Conservation (phyloP, 2,329 filamentous ascomycete species). For the Macrophomina tecta region DNA sequence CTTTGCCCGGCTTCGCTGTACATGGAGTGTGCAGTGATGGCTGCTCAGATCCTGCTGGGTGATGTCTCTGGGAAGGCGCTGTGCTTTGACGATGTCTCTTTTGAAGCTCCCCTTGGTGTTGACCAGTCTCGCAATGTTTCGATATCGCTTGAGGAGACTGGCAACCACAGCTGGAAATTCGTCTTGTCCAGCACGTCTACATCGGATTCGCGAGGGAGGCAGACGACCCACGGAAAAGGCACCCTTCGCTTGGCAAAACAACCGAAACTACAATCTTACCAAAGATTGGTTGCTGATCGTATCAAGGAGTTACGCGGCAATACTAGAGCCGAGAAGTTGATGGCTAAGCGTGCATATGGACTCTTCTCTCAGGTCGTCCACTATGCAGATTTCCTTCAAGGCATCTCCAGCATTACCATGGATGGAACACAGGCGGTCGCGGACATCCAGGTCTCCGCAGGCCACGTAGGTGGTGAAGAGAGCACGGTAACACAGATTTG, state of each 20-base stretch:
- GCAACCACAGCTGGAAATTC: background rate
- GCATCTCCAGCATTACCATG: constrained; percentile 31
- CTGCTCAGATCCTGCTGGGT: constrained; percentile 10
- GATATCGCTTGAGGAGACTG: background rate
- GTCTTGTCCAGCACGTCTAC: background rate
- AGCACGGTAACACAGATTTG: constrained; percentile 29
- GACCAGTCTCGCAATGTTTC: background rate
- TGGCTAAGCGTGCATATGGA: constrained; percentile 31
- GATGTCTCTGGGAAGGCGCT: background rate
- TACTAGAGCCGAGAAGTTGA: constrained; percentile 29
- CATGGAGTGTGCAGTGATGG: constrained; percentile 34
- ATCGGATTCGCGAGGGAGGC: background rate
- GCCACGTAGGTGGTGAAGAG: constrained; percentile 30
- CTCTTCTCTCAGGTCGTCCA: constrained; percentile 32
- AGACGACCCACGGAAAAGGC: constrained; percentile 1
- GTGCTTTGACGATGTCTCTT: background rate
- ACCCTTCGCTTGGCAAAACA: constrained; percentile 19
- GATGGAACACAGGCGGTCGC: constrained; percentile 28
- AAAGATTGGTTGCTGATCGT: constrained; percentile 29
- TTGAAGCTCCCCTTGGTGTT: background rate
- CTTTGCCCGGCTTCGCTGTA: constrained; percentile 35
- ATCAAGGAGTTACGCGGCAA: constrained; percentile 17
- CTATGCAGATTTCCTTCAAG: constrained; percentile 31
- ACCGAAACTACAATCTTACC: constrained; percentile 29
- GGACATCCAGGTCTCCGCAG: background rate